Evolutionary conservation across 2,329 filamentous ascomycete species (phyloP).

Genomic region (Ambrosiella cleistominuta): DNA sequence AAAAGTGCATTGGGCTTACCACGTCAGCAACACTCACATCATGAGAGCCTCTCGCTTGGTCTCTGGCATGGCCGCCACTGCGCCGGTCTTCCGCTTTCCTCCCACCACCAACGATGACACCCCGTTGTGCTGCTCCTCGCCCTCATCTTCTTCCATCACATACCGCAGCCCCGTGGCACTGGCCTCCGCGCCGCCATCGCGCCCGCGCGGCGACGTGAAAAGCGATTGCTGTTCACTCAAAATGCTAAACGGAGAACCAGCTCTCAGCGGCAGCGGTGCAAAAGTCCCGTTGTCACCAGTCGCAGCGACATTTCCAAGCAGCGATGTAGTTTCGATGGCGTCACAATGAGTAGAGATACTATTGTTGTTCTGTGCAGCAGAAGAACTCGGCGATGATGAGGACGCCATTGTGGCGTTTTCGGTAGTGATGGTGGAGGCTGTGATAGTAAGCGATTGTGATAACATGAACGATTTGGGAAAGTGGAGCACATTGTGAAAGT

Average conservation of each 20-base stretch:
- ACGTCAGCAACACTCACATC: constrained; percentile 2
- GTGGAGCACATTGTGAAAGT: no score
- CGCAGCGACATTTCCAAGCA: neutral
- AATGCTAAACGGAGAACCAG: constrained; percentile 6
- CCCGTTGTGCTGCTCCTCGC: neutral
- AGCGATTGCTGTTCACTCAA: constrained; percentile 5
- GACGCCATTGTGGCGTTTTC: no score
- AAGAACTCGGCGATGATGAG: no score
- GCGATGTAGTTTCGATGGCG: constrained; percentile 1
- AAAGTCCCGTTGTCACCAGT: neutral
- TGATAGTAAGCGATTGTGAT: no score
- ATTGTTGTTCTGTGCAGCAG: no score
- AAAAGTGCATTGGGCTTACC: neutral
- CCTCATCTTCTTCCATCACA: neutral
- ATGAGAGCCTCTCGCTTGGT: constrained; percentile 2
- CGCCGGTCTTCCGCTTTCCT: neutral
- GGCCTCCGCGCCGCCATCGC: neutral
- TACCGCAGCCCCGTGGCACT: neutral
- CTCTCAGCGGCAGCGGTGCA: neutral
- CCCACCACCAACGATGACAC: no score
- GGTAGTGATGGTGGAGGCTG: no score
- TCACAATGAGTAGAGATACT: neutral
- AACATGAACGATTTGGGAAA: no score
- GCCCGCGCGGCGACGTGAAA: neutral
- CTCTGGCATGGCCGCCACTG: neutral